Evolutionary conservation across 306 rosid genomes (phyloP), one percentile per base, ranked within the genome.

Genomic region (Albizia julibrissin): DNA sequence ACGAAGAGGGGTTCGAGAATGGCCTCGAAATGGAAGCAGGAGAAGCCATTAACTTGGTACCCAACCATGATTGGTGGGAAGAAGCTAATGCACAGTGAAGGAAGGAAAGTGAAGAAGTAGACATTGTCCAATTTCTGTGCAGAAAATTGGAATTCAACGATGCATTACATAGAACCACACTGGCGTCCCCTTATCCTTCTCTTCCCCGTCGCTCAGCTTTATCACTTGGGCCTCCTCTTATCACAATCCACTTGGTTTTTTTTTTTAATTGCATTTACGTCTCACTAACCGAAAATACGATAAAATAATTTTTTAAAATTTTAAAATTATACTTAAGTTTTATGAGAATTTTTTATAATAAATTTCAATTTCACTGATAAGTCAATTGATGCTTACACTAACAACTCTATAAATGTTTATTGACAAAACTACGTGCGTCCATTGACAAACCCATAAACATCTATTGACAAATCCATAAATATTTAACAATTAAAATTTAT

Each of bases 21-120:
- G 62, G 26, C 24, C 65, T 44, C 10, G 84, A 80, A 67, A 34
- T 42, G 42, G 85, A 11, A 27, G 69, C 18, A 16, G 71, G 40
- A 70, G 82, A 22, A 3, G 62, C 59, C 62, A 49, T 14, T 39
- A 78, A 29, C 84, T 67, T 81, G 1, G 80, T 31, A 47, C 84
- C 80, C 79, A 73, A 69, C 85, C 84, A 81, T 81, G 74, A 71
- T 47, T 75, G 85, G 13, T 67, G 79, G 21, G 84, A 81, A 78
- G 84, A 76, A 74, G 85, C 72, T 52, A 81, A 74, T 11, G 85
- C 74, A 11, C 81, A 87, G 26, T 87, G 88, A 47, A 89, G 86
- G 54, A 87, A 83, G n/a, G 85, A 85, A 68, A 85, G 72, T 39
- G 90, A 83, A 82, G 84, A 80, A 80, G 83, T 10, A 49, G 74